phyloP scores from a whole-genome alignment of 1,139 yeast genomes.

The Candida pseudoviswanathii region DNA sequence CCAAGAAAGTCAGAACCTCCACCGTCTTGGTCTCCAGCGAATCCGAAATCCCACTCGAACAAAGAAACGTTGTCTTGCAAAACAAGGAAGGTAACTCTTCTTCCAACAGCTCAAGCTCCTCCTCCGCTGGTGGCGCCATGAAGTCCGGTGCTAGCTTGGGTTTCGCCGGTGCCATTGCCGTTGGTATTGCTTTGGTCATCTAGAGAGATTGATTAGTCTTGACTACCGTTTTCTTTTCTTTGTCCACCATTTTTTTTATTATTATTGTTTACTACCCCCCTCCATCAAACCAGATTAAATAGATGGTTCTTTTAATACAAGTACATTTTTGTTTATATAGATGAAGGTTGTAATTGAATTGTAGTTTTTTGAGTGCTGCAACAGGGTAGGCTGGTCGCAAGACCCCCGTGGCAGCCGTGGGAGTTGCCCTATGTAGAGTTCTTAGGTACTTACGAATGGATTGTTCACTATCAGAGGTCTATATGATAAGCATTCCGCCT shows the following conservation, averaged over 20 bases:
- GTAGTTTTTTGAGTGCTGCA: too few species aligned
- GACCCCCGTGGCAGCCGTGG: too few species aligned
- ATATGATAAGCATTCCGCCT: too few species aligned
- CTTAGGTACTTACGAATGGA: too few species aligned
- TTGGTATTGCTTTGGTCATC: slow-evolving; percentile 32
- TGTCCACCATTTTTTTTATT: too few species aligned
- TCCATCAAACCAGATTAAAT: background rate
- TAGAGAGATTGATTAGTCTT: slow-evolving; percentile 4
- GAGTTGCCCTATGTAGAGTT: too few species aligned
- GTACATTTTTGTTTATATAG: background rate
- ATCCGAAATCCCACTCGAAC: slow-evolving; percentile 12
- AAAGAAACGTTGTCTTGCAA: slow-evolving; percentile 12
- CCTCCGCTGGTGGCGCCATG: slow-evolving; percentile 24
- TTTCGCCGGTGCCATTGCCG: slow-evolving; percentile 39
- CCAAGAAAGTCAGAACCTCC: slow-evolving; percentile 31
- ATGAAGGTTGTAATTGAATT: too few species aligned
- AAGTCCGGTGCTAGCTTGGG: slow-evolving; percentile 28
- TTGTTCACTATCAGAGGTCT: too few species aligned
- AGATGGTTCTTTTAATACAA: background rate
- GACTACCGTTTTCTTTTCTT: background rate
- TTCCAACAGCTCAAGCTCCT: slow-evolving; percentile 18
- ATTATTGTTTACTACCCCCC: background rate
- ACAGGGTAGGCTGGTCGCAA: too few species aligned
- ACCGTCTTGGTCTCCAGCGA: slow-evolving; percentile 23
- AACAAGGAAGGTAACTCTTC: slow-evolving; percentile 15